Evolutionary conservation across 176 grass and related monocot species (phyloP).

Genomic region (Eleusine indica): DNA sequence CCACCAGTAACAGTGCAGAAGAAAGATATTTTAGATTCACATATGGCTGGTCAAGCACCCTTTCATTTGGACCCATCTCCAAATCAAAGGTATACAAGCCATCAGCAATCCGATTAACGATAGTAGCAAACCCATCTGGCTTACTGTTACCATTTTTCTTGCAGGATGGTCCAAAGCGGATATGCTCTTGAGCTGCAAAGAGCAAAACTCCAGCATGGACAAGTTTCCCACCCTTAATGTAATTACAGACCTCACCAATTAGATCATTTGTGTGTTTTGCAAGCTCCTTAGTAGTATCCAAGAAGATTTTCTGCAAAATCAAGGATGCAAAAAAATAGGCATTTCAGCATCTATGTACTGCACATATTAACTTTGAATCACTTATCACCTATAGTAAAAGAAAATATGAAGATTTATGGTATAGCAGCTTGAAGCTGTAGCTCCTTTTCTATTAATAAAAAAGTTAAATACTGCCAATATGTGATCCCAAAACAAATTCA

Average conservation of each 20-base stretch:
- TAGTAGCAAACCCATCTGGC: not conserved
- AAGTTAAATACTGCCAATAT: too few relatives aligned
- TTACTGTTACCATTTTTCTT: not conserved
- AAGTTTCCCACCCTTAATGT: conserved; percentile 4
- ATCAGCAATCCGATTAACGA: not conserved
- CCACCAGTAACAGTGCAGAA: not conserved
- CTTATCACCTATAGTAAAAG: too few relatives aligned
- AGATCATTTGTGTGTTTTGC: conserved; percentile 4
- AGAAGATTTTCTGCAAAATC: conserved; percentile 26
- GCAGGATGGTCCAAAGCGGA: not conserved
- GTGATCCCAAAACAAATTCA: too few relatives aligned
- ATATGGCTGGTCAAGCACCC: not conserved
- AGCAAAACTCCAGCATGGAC: not conserved
- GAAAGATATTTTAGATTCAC: not conserved
- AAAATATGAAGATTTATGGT: not conserved
- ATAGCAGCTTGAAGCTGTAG: too few relatives aligned
- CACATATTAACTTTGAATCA: too few relatives aligned
- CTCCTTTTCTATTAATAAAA: too few relatives aligned
- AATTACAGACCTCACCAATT: conserved; percentile 15
- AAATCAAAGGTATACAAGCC: not conserved
- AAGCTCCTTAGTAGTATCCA: conserved; percentile 24
- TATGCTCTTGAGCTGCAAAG: conserved; percentile 1
- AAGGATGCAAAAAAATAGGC: not conserved
- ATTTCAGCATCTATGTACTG: too few relatives aligned
- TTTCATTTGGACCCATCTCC: not conserved